Evolutionary conservation across 805 yeast genomes (phyloP).

Genomic region (Komagataella populi): DNA sequence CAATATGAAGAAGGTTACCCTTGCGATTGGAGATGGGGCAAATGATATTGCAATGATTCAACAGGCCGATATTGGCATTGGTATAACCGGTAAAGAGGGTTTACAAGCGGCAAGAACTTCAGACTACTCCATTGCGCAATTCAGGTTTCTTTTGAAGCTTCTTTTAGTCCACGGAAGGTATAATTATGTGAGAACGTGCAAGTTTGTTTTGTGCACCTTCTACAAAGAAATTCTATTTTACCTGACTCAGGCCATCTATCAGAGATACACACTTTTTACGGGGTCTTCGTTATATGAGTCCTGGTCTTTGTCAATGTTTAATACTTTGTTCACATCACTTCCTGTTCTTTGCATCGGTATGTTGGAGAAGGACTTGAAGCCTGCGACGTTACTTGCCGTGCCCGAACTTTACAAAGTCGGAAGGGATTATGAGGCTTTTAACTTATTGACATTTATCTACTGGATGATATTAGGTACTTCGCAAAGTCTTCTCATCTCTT

Average conservation of each 20-base stretch:
- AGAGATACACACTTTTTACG: constrained; percentile 74
- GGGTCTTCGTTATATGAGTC: constrained; percentile 91
- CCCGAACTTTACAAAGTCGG: constrained; percentile 85
- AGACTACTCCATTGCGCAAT: constrained; percentile 92
- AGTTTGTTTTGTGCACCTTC: constrained; percentile 85
- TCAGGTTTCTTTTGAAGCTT: constrained; percentile 69
- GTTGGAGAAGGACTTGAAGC: constrained; percentile 82
- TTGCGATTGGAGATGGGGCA: constrained; percentile 98
- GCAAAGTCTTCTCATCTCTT: constrained; percentile 60
- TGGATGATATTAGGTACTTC: constrained; percentile 74
- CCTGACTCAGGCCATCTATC: constrained; percentile 78
- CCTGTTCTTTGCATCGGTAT: constrained; percentile 92
- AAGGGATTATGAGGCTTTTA: constrained; percentile 60
- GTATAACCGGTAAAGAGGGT: constrained; percentile 96
- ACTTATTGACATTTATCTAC: constrained; percentile 47
- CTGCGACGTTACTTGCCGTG: constrained; percentile 78
- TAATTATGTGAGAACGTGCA: constrained; percentile 83
- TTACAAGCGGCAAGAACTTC: constrained; percentile 92
- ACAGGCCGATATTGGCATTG: constrained; percentile 95
- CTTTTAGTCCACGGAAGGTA: constrained; percentile 91
- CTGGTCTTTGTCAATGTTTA: constrained; percentile 96
- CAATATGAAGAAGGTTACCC: constrained; percentile 58
- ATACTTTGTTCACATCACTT: constrained; percentile 85
- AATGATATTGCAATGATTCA: constrained; percentile 99
- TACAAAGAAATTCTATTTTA: constrained; percentile 90